These are phyloP conservation scores for Termitomyces sp. DNA, from an alignment of 768 basidiomycete genomes.

Conservation along the genomic window DNA sequence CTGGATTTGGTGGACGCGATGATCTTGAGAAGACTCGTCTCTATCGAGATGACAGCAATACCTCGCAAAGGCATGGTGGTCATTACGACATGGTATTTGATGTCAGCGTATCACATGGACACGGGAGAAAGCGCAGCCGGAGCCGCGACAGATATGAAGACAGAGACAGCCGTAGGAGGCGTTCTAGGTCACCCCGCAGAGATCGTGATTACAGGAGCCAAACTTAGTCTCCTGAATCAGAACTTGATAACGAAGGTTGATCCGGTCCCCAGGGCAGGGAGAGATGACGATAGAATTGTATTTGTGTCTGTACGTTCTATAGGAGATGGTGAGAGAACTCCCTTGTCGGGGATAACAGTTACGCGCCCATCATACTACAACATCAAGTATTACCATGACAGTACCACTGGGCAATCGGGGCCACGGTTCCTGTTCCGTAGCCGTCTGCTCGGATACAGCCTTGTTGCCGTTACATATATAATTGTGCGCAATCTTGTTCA, in stretches of 20 bases:
- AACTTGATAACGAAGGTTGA: no score
- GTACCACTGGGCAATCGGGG: background rate
- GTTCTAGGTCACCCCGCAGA: constrained; percentile 31
- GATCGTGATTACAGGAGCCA: constrained; percentile 9
- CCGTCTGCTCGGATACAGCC: background rate
- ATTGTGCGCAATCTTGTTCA: background rate
- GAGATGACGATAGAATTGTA: constrained; percentile 3
- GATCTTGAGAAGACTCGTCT: constrained; percentile 68
- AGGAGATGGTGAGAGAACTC: background rate
- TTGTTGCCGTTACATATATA: constrained; percentile 1
- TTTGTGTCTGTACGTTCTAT: constrained; percentile 13
- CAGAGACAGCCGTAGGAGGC: constrained; percentile 25
- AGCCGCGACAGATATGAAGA: constrained; percentile 39
- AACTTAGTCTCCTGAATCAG: no score
- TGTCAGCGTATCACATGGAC: constrained; percentile 31
- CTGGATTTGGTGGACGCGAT: constrained; percentile 65
- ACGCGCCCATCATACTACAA: background rate
- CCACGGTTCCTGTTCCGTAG: background rate
- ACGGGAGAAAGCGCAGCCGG: constrained; percentile 44
- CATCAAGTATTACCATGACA: background rate
- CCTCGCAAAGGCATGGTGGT: constrained; percentile 7
- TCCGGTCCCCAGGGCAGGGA: constrained; percentile 12
- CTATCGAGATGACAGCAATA: constrained; percentile 47
- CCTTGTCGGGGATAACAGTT: background rate
- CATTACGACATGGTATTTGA: constrained; percentile 86